Percentiles rank a stretch among this genome's conserved stretches.
Evolutionary conservation across 148 eudicot genomes (phyloP).

Genomic region (Fagopyrum tataricum): DNA sequence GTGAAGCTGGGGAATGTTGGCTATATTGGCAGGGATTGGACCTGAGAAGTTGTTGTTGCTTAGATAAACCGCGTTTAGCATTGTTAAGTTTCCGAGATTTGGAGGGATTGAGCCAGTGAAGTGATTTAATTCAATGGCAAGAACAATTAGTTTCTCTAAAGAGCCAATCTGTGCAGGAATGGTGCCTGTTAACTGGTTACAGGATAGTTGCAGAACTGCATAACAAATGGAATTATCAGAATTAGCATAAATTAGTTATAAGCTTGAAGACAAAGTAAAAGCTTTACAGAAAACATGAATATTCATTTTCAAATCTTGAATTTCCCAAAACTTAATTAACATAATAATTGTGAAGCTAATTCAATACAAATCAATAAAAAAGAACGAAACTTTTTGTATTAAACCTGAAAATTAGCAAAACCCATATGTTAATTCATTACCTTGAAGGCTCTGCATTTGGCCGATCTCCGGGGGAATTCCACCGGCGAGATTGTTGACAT

Average conservation of each 20-base stretch:
- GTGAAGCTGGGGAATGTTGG: slow-evolving; percentile 37
- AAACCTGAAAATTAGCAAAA: background rate
- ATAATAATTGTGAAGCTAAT: background rate
- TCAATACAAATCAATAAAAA: background rate
- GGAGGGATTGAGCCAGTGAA: slow-evolving; percentile 58
- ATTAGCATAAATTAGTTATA: background rate
- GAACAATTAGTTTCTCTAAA: slow-evolving; percentile 43
- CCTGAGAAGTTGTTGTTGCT: slow-evolving; percentile 77
- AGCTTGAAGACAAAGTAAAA: slow-evolving; percentile 6
- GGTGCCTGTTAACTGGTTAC: slow-evolving; percentile 59
- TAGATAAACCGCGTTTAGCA: slow-evolving; percentile 59
- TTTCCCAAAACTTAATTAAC: background rate
- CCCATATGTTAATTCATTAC: slow-evolving; percentile 25
- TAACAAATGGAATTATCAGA: background rate
- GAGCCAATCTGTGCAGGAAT: slow-evolving; percentile 64
- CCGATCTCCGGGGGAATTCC: slow-evolving; percentile 51
- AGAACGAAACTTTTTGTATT: background rate
- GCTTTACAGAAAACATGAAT: background rate
- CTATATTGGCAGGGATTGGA: slow-evolving; percentile 45
- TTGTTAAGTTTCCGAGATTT: slow-evolving; percentile 42
- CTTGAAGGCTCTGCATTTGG: slow-evolving; percentile 74
- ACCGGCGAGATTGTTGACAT: slow-evolving; percentile 65
- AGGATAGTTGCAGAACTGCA: slow-evolving; percentile 72
- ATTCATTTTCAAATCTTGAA: background rate
- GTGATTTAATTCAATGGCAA: slow-evolving; percentile 54